These are phyloP conservation scores for Aquilaria agallochum DNA, from an alignment of 441 rosid genomes.

Conservation along the genomic window DNA sequence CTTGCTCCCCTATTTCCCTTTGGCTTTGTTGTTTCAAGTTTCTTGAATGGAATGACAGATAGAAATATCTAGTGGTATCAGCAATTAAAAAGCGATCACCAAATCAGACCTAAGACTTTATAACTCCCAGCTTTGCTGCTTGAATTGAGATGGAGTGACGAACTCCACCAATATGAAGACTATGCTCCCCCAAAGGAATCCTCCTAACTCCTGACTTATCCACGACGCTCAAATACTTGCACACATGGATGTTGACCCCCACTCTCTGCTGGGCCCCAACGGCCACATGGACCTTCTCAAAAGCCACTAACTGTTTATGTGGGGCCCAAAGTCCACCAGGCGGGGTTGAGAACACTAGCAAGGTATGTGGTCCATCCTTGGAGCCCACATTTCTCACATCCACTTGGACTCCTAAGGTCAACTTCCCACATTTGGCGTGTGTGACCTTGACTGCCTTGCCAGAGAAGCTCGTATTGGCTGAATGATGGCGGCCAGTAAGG, in stretches of 20 bases:
- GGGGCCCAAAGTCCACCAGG: constrained; percentile 79
- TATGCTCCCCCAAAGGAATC: constrained; percentile 77
- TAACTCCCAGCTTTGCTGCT: constrained; percentile 44
- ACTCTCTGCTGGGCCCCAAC: constrained; percentile 50
- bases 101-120: constrained; percentile 29
- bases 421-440: constrained; percentile 53
- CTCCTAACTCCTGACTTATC: constrained; percentile 78
- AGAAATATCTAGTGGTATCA: too few relatives aligned
- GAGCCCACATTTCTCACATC: constrained; percentile 67
- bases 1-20: too few relatives aligned
- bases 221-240: constrained; percentile 82
- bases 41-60: too few relatives aligned
- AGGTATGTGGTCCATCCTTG: constrained; percentile 60
- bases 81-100: background rate
- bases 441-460: constrained; percentile 66
- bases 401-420: constrained; percentile 54
- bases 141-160: constrained; percentile 61
- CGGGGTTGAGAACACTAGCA: constrained; percentile 65
- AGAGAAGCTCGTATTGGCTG: constrained; percentile 32
- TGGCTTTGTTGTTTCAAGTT: too few relatives aligned
- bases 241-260: constrained; percentile 62
- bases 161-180: constrained; percentile 57
- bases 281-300: constrained; percentile 51
- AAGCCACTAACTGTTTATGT: constrained; percentile 71
- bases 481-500: constrained; percentile 38